phyloP scores from a whole-genome alignment of 148 eudicot species.

The Persicaria maculosa region DNA sequence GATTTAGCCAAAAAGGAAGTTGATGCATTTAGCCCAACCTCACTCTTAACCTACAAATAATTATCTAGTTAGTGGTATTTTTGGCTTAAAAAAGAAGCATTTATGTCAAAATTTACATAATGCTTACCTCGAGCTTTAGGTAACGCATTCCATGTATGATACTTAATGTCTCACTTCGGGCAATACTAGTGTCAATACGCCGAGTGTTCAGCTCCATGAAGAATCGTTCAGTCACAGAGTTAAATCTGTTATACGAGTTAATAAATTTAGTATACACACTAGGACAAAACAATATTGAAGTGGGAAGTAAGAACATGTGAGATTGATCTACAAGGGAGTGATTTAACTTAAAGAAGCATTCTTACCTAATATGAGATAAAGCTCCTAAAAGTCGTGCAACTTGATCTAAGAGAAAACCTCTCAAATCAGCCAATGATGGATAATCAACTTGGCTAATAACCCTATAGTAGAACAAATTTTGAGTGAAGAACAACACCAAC shows the following conservation, averaged over 20 bases:
- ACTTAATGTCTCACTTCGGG: conserved; percentile 89
- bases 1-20: conserved; percentile 98
- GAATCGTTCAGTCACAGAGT: conserved; percentile 96
- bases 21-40: conserved; percentile 93
- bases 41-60: conserved; percentile 79
- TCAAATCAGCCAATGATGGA: conserved; percentile 92
- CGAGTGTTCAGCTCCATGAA: conserved; percentile 98
- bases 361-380: conserved; percentile 87
- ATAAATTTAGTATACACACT: not conserved
- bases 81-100: not conserved
- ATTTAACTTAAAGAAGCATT: not conserved
- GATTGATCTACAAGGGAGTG: not conserved
- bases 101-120: conserved; percentile 3
- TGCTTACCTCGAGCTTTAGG: conserved; percentile 90
- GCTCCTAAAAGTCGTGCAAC: conserved; percentile 98
- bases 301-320: not conserved
- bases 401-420: conserved; percentile 80
- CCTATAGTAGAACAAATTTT: conserved; percentile 36
- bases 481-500: not conserved
- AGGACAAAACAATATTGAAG: not conserved
- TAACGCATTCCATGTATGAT: conserved; percentile 97
- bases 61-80: conserved; percentile 19
- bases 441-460: conserved; percentile 95
- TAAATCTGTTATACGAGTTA: conserved; percentile 42
- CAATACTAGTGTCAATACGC: conserved; percentile 82